These are phyloP conservation scores for Ormosia emarginata DNA, from an alignment of 306 rosid species.

Conservation along the genomic window DNA sequence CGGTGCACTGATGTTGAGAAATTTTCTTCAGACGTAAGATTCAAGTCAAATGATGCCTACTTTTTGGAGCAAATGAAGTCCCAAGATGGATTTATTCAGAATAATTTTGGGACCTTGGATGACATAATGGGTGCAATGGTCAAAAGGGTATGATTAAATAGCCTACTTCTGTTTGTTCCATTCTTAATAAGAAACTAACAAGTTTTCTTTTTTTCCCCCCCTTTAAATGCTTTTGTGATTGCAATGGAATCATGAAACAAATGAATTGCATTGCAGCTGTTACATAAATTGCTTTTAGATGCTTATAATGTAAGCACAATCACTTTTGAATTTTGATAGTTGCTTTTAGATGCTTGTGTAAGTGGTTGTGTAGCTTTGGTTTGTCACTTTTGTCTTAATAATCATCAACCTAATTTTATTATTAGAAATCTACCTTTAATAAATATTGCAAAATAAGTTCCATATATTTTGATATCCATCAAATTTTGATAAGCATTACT, in stretches of 20 bases:
- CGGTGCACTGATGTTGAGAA: constrained; percentile 33
- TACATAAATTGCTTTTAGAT: neutral
- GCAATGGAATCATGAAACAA: neutral
- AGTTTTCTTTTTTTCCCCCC: neutral
- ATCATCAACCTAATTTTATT: neutral
- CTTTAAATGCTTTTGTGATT: neutral
- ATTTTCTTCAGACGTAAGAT: constrained; percentile 24
- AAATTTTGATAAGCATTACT: neutral
- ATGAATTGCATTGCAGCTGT: neutral
- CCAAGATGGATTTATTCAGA: constrained; percentile 45
- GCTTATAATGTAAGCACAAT: neutral
- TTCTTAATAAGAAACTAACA: neutral
- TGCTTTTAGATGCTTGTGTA: neutral
- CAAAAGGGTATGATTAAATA: constrained; percentile 61
- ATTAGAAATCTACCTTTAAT: neutral
- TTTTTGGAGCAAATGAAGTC: constrained; percentile 41
- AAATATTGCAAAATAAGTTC: neutral
- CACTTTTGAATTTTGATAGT: neutral
- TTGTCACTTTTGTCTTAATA: neutral
- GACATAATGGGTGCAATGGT: constrained; percentile 60
- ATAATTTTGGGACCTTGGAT: constrained; percentile 51
- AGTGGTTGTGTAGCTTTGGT: neutral
- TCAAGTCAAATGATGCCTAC: constrained; percentile 45
- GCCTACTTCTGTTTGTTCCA: neutral
- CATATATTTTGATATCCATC: neutral